Evolutionary conservation across 148 eudicot species (phyloP), one percentile per base, ranked within the genome.

Genomic region (Fagopyrum homotropicum): DNA sequence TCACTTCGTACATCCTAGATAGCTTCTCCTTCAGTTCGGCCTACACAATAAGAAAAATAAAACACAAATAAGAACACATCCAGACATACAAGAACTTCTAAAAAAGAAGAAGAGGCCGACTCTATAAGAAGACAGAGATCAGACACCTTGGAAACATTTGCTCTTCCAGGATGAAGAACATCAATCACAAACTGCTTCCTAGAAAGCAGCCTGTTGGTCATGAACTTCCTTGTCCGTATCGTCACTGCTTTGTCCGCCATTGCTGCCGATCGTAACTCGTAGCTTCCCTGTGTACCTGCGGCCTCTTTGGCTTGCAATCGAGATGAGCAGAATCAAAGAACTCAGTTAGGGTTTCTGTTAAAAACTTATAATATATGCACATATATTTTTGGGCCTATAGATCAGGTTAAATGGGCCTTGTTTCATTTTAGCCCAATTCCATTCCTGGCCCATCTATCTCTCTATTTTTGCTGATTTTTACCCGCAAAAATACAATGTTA

Each of bases 121-220:
- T 17, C 10, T 26, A 26, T 26, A 5, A 5, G 66, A 52, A 74
- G 35, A 12, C 26, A n/a, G 55, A 17, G 17, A 74, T 2, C 9
- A 75, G 64, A 22, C 26, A 91, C 97, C 97, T 91, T 91, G 68
- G 94, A 89, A 17, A 91, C 94, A 64, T 91, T 91, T 5, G 97
- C 78, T 54, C 92, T 85, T 44, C 97, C 97, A 14, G 97, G 97
- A 78, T 91, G 97, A 64, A 91, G 88, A 73, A 91, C 97, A 78
- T 91, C 97, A 75, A 91, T 87, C 77, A 91, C 75, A 69, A 92
- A 92, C 84, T 92, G 96, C 79, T 91, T 91, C 82, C 96, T 88
- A 9, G 96, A 84, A 22, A 91, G 93, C 45, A 91, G 93, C 48
- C 96, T 85, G 48, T 91, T 91, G 5, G 96, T 91, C 96, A 91